Percentiles rank a stretch among this genome's conserved stretches.
phyloP scores from a whole-genome alignment of 2,329 filamentous ascomycete genomes.

The Pezicula neosporulosa region DNA sequence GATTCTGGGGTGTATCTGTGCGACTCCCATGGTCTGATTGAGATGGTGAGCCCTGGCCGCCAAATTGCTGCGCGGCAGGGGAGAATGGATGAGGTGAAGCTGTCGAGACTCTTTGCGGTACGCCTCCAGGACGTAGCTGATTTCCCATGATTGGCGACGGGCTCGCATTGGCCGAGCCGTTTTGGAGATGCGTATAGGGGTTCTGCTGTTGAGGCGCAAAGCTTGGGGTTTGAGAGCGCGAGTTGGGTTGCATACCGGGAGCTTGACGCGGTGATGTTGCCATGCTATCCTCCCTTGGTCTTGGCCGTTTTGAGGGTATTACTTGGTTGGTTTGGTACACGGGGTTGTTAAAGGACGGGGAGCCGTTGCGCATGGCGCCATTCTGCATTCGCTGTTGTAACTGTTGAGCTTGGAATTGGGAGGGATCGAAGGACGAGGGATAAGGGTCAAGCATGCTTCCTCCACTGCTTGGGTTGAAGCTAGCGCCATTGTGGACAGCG shows the following conservation, averaged over 20 bases:
- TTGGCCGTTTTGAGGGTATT: constrained; percentile 84
- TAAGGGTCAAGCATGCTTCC: constrained; percentile 63
- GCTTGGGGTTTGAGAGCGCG: constrained; percentile 87
- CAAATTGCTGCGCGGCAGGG: constrained; percentile 69
- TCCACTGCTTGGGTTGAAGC: constrained; percentile 57
- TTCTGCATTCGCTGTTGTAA: constrained; percentile 65
- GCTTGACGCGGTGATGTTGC: constrained; percentile 77
- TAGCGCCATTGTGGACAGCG: constrained; percentile 65
- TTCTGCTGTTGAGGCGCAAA: constrained; percentile 58
- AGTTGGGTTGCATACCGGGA: constrained; percentile 70
- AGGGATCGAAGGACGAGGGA: constrained; percentile 55
- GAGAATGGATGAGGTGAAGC: constrained; percentile 91
- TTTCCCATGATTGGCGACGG: constrained; percentile 91
- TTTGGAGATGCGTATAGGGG: constrained; percentile 79
- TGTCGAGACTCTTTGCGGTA: constrained; percentile 80
- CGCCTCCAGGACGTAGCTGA: constrained; percentile 67
- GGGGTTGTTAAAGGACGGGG: constrained; percentile 73
- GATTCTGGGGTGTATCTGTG: constrained; percentile 66
- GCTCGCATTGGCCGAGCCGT: constrained; percentile 78
- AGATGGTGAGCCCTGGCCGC: constrained; percentile 69
- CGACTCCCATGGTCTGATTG: constrained; percentile 69
- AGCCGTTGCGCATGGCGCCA: constrained; percentile 78
- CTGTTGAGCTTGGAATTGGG: constrained; percentile 47
- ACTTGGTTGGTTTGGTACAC: constrained; percentile 82
- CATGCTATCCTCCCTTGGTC: constrained; percentile 79